Conservation (phyloP, 768 basidiomycete species). For the Leccinellum rugosiceps region DNA sequence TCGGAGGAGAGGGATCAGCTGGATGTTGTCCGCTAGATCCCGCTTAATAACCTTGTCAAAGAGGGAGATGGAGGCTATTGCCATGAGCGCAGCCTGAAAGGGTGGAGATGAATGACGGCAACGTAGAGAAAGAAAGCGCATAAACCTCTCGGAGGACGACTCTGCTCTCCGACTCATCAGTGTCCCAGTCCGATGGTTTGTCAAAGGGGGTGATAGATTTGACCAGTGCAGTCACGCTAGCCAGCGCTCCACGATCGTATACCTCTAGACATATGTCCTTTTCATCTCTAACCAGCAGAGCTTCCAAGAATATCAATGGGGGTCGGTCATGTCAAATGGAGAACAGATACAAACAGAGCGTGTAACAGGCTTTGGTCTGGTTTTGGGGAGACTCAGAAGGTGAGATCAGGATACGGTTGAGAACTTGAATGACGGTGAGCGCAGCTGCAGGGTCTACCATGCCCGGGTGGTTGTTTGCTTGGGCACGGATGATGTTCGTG, state of each 20-base stretch:
- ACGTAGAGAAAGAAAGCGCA: not conserved
- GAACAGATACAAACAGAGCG: constrained; percentile 53
- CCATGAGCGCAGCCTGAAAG: constrained; percentile 64
- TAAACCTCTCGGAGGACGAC: constrained; percentile 61
- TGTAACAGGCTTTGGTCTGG: constrained; percentile 70
- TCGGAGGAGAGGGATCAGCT: constrained; percentile 53
- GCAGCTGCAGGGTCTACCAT: constrained; percentile 44
- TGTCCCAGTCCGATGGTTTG: constrained; percentile 53
- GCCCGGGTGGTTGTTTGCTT: constrained; percentile 28
- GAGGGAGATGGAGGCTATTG: constrained; percentile 69
- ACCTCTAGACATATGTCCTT: constrained; percentile 62
- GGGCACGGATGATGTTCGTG: constrained; percentile 59
- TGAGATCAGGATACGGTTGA: constrained; percentile 56
- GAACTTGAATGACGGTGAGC: constrained; percentile 64
- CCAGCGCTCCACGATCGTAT: constrained; percentile 64
- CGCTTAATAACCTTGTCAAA: constrained; percentile 72
- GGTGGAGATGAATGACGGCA: not conserved
- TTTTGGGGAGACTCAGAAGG: constrained; percentile 39
- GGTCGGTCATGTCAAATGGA: not conserved
- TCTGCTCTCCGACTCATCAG: constrained; percentile 63
- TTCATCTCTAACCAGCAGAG: constrained; percentile 71
- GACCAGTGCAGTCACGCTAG: constrained; percentile 49
- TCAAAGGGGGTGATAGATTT: constrained; percentile 51
- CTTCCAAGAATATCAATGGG: constrained; percentile 27
- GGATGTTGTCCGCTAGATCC: constrained; percentile 56